Base-by-base conservation (phyloP, 2,329 filamentous ascomycete genomes). In the Nigrospora sphaerica region DNA sequence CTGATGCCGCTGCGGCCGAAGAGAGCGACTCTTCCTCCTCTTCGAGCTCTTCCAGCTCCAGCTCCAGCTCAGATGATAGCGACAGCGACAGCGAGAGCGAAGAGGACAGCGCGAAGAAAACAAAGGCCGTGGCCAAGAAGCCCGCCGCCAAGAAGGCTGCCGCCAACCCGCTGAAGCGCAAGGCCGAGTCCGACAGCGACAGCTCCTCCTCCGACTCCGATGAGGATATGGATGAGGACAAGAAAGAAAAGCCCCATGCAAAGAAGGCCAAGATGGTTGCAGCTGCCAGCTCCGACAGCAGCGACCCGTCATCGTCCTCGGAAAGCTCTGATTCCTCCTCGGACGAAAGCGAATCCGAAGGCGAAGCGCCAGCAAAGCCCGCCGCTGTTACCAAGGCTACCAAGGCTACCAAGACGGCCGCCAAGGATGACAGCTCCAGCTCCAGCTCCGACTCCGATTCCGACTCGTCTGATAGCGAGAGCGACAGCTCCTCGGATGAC, bases 141-240 rank as follows among this genome's bases (percentile, higher is more conserved):
- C 18, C 49, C 9, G 42, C 54, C 1, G 42, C 60, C 19, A 28
- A 28, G 23, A 28, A 28, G 23, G 54, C 65, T 44, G 46, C 57
- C 39, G 51, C 56, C 43, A 74, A 75, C 31, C 66, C 66, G 2
- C 58, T 77, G 48, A 84, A 85, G 58, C 72, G 78, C 34, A 78
- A 80, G 67, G 77, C 77, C 9, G 52, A 57, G 19, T 62, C 66
- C 6, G 59, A 63, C 38, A 66, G 61, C 57, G 62, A 64, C 52
- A 71, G 65, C 48, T 69, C 67, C 32, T 59, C 54, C 9, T 68
- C 67, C 2, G 65, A 64, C 45, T 69, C 67, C 12, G 64, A 66
- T 31, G 54, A 57, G 32, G 69, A 67, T 12, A 55, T 49, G 52
- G 48, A 52, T 14, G 61, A 60, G 44, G 66, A 63, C 12, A 65